A percentile compares a stretch with the other conserved stretches of the same genome.
Conservation (phyloP, 306 rosid genomes). For the Rosa persica region DNA sequence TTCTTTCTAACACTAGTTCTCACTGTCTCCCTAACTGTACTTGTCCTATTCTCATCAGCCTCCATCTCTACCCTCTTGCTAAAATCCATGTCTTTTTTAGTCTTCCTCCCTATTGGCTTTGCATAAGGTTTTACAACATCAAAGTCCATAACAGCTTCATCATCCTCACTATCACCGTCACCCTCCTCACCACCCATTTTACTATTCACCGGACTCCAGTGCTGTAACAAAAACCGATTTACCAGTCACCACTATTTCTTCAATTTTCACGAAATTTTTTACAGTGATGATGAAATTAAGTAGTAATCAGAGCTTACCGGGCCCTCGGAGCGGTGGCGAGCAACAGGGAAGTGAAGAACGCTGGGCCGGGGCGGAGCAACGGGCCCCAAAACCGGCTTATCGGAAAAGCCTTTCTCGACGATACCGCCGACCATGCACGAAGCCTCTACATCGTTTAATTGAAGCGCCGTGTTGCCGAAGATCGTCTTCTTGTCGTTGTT, state of each 20-base stretch:
- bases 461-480: conserved; percentile 41
- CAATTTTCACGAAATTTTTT: not conserved
- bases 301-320: conserved; percentile 47
- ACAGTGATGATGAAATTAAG: not conserved
- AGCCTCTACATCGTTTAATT: conserved; percentile 36
- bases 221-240: conserved; percentile 45
- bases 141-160: conserved; percentile 35
- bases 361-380: conserved; percentile 59
- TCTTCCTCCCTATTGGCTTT: conserved; percentile 63
- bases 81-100: conserved; percentile 59
- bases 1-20: conserved; percentile 10
- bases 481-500: conserved; percentile 9
- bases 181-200: conserved; percentile 27
- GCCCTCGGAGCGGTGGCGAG: conserved; percentile 91
- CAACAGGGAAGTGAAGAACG: conserved; percentile 79
- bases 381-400: conserved; percentile 21
- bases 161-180: conserved; percentile 30
- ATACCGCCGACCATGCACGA: conserved; percentile 62
- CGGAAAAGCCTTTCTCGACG: conserved; percentile 77
- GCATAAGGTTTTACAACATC: conserved; percentile 55
- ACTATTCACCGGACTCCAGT: conserved; percentile 62
- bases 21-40: conserved; percentile 19
- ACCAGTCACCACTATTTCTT: conserved; percentile 17
- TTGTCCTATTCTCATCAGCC: not conserved
- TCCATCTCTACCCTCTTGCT: conserved; percentile 59